Base-by-base conservation (phyloP, 2,329 filamentous ascomycete genomes). In the Aciculosporium take region DNA sequence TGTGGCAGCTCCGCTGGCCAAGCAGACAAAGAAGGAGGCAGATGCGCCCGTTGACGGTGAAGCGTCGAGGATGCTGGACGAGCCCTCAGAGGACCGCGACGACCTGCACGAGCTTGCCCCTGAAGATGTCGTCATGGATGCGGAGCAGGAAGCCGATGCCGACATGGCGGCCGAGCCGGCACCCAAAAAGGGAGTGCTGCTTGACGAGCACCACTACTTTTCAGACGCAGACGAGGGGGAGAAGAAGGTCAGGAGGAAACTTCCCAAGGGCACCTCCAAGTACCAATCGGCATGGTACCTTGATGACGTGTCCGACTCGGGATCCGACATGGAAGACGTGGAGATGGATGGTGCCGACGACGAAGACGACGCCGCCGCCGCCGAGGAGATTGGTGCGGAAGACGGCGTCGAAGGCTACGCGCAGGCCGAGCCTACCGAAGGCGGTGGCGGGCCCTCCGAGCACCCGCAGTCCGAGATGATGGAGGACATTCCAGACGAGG, bases 131-230 rank as follows among this genome's bases (percentile, higher is more conserved):
- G 68, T 76, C 44, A 91, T 94, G 85, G 60, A 69, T 18, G 62
- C 60, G 20, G 82, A 84, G 46, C 72, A 76, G 18, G 63, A 65
- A 23, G 31, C 10, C 18, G 64, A 65, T 13, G 62, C 59, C 48
- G 57, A 57, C 24, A 57, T 61, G 52, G 49, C 50, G 3, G 43
- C 44, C 5, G 51, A 50, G 9, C 56, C 60, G 4, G 65, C 67
- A 2, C 68, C 71, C 33, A 79, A 80, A 56, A 94, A 89, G 63
- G 91, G 89, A 48, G 91, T 98, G 1, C 66, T 98, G 31, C 70
- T 98, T 8, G 91, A 98, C 51, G 89, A 96, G 50, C 89, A 98
- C 59, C 89, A 96, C 58, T 98, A 98, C 61, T 98, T 96, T 56
- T 88, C 88, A 0, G 89, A 96, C 33, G 86, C 91, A 36, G 81